Conservation (phyloP, 1,284 basidiomycete genomes). For the Coniferiporia sulphurascens region DNA sequence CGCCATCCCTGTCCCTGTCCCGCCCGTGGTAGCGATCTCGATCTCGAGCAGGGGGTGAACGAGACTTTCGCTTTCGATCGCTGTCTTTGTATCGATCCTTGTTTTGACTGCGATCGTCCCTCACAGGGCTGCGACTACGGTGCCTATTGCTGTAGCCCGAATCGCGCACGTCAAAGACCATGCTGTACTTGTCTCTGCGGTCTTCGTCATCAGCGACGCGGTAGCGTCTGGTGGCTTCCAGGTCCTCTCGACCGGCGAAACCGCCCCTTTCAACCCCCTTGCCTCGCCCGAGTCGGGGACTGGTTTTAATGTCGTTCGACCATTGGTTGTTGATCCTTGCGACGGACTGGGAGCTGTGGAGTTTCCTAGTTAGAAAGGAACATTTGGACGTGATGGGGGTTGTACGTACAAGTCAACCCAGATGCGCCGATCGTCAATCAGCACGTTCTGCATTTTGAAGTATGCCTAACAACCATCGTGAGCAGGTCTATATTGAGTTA, state of each 20-base stretch:
- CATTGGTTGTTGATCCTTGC: constrained; percentile 64
- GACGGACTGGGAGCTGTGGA: constrained; percentile 82
- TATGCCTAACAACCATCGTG: constrained; percentile 62
- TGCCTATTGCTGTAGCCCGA: constrained; percentile 23
- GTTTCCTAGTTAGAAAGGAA: constrained; percentile 12
- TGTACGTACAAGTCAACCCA: constrained; percentile 91
- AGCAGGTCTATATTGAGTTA: background rate
- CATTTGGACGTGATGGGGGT: background rate
- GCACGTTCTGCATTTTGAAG: constrained; percentile 99
- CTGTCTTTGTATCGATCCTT: constrained; percentile 2
- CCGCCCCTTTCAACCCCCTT: constrained; percentile 30
- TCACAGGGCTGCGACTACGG: constrained; percentile 26
- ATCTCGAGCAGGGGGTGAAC: constrained; percentile 16
- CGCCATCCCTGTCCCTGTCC: constrained; percentile 16
- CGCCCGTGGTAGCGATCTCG: constrained; percentile 17
- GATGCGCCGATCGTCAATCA: constrained; percentile 97
- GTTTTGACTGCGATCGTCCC: constrained; percentile 19
- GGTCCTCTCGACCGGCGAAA: constrained; percentile 66
- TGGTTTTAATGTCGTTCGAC: constrained; percentile 69
- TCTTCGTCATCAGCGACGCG: constrained; percentile 35
- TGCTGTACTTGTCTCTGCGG: constrained; percentile 44
- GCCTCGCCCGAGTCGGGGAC: constrained; percentile 32
- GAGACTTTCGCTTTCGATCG: background rate
- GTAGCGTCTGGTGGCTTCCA: constrained; percentile 66
- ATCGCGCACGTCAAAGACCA: constrained; percentile 67